These are phyloP conservation scores for Hymenoscyphus linearis DNA, from an alignment of 2,329 filamentous ascomycete species.

Conservation along the genomic window DNA sequence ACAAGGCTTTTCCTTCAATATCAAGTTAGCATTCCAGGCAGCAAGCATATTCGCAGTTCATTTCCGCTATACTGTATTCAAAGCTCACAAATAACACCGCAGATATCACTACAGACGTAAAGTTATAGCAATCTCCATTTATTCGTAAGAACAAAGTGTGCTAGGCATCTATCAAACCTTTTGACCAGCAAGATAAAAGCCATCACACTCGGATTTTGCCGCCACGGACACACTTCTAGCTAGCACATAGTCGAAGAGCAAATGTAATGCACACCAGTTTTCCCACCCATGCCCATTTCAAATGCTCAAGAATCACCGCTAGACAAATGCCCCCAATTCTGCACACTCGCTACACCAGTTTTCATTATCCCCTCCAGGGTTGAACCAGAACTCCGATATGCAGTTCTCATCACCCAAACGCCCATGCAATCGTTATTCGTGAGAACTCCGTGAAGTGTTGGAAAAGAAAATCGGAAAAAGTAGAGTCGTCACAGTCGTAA, in stretches of 20 bases:
- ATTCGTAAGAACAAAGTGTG: background rate
- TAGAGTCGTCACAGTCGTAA: background rate
- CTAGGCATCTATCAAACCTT: background rate
- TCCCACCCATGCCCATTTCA: background rate
- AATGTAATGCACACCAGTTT: background rate
- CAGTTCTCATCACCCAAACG: background rate
- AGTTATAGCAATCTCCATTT: background rate
- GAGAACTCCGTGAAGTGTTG: background rate
- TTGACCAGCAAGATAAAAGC: background rate
- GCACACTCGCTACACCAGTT: background rate
- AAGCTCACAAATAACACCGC: background rate
- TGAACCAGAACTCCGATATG: background rate
- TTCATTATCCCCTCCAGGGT: background rate
- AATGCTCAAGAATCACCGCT: background rate
- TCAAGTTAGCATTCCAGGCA: too few species aligned
- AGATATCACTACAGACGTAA: background rate
- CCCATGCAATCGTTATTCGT: background rate
- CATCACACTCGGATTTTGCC: background rate
- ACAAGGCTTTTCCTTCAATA: too few species aligned
- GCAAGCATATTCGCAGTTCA: too few species aligned
- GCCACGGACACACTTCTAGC: background rate
- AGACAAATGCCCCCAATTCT: background rate
- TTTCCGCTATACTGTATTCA: too few species aligned
- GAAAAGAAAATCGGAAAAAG: background rate
- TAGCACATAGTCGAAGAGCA: background rate